Percentiles rank a stretch among this genome's conserved stretches.
phyloP scores from a whole-genome alignment of 1,139 yeast genomes.

The Blastobotrys ciferrii region DNA sequence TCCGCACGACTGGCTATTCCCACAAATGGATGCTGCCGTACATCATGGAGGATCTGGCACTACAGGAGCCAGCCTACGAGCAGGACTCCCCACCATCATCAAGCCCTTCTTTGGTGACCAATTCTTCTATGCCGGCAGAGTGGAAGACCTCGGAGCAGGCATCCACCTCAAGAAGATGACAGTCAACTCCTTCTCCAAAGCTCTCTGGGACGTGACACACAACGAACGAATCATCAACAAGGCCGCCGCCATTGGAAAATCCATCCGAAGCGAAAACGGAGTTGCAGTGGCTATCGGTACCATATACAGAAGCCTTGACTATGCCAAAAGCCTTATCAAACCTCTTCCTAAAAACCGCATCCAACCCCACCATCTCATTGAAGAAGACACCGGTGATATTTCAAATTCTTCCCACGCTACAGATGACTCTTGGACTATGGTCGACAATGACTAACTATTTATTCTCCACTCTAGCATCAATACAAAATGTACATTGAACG shows the following conservation, averaged over 20 bases:
- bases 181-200: constrained; percentile 58
- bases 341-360: constrained; percentile 4
- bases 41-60: constrained; percentile 99
- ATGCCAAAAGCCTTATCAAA: constrained; percentile 46
- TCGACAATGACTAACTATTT: constrained; percentile 1
- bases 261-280: constrained; percentile 71
- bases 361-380: background rate
- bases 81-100: constrained; percentile 84
- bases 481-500: background rate
- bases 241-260: constrained; percentile 60
- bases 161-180: constrained; percentile 66
- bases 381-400: background rate
- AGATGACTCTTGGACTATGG: constrained; percentile 13
- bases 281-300: constrained; percentile 71
- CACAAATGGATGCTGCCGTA: constrained; percentile 86
- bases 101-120: constrained; percentile 98
- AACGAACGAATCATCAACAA: constrained; percentile 64
- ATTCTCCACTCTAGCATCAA: background rate
- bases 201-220: constrained; percentile 64
- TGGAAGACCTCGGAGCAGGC: constrained; percentile 92
- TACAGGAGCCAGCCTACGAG: constrained; percentile 84
- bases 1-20: constrained; percentile 95
- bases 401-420: constrained; percentile 1
- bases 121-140: constrained; percentile 81
- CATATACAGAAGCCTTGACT: constrained; percentile 76